These are phyloP conservation scores for Zygotorulaspora florentina DNA, from an alignment of 805 yeast species.

Conservation along the genomic window DNA sequence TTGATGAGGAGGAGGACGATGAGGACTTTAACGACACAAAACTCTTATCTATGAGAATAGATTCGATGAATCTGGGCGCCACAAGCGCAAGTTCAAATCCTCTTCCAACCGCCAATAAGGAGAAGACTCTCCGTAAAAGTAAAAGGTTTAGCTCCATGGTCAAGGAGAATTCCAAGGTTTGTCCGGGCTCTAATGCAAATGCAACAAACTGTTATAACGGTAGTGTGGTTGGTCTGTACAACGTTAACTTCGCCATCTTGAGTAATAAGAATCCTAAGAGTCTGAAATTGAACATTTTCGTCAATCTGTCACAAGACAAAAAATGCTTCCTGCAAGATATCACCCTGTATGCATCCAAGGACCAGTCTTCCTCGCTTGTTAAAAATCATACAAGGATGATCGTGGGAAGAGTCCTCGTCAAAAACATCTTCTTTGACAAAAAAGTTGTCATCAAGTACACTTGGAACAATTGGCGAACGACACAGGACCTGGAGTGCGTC, in stretches of 20 bases:
- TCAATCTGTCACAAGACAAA: slow-evolving; percentile 19
- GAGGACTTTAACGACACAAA: slow-evolving; percentile 5
- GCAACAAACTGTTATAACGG: background rate
- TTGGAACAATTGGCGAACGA: slow-evolving; percentile 72
- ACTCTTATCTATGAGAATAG: slow-evolving; percentile 9
- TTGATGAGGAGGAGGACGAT: slow-evolving; percentile 11
- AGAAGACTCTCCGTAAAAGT: slow-evolving; percentile 11
- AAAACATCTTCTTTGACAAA: slow-evolving; percentile 68
- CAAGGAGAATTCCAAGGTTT: slow-evolving; percentile 2
- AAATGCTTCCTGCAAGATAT: slow-evolving; percentile 21
- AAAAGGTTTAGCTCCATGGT: slow-evolving; percentile 10
- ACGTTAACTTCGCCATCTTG: slow-evolving; percentile 27
- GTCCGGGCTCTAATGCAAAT: background rate
- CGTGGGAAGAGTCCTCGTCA: slow-evolving; percentile 73
- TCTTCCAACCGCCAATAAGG: background rate
- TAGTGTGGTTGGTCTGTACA: slow-evolving; percentile 27
- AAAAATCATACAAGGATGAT: slow-evolving; percentile 32
- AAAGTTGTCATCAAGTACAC: slow-evolving; percentile 68
- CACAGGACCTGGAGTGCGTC: slow-evolving; percentile 26
- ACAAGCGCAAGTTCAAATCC: background rate
- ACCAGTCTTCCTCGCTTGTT: background rate
- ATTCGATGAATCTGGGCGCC: slow-evolving; percentile 1
- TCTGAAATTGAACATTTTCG: slow-evolving; percentile 27
- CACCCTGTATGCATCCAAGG: slow-evolving; percentile 12
- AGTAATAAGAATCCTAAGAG: slow-evolving; percentile 23